Base-by-base conservation (phyloP, 257 asterid genomes). In the Petunia axillaris region DNA sequence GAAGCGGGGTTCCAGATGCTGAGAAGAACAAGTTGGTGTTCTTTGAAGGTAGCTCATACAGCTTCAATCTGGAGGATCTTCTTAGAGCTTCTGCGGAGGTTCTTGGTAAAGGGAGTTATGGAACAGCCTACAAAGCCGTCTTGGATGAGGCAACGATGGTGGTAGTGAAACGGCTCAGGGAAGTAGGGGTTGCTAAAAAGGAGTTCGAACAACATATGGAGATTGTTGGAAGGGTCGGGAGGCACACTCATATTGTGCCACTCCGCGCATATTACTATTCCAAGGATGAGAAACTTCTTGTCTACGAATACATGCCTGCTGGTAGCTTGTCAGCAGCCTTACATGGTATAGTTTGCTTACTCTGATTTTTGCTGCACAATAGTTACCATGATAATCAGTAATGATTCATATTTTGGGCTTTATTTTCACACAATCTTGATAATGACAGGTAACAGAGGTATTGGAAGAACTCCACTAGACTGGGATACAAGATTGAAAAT, bases 21-120 rank as follows among this genome's bases (percentile, higher is more conserved):
- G 99, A 94, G 88, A 96, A 94, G 81, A 91, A 92, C 85, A 96
- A 91, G 85, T 87, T 96, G 60, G 90, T 88, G 4, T 95, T 96
- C 64, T 90, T 94, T 9, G 95, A 91, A 75, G 95, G 99, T 15
- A 85, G 92, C 81, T 84, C 93, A 6, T 83, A 87, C 35, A 88
- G 81, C 90, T 94, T 94, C 41, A 91, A 96, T 86, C 89, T 96
- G 1, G 99, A 96, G 86, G 99, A 96, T 79, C 81, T 96, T 88
- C 81, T 96, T 3, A 93, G 99, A 76, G 97, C 99, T 7, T 96
- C 99, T 2, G 99, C 99, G 3, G 98, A 96, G 78, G 97, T 96
- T 82, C 98, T 96, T 25, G 99, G 99, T 2, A 96, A 94, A 75
- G 98, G 99, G 16, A 92, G 89, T 44, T 89, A 86, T 43, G 99